These are phyloP conservation scores for Ceratobasidium sp. DNA, from an alignment of 1,284 basidiomycete genomes.

Conservation along the genomic window DNA sequence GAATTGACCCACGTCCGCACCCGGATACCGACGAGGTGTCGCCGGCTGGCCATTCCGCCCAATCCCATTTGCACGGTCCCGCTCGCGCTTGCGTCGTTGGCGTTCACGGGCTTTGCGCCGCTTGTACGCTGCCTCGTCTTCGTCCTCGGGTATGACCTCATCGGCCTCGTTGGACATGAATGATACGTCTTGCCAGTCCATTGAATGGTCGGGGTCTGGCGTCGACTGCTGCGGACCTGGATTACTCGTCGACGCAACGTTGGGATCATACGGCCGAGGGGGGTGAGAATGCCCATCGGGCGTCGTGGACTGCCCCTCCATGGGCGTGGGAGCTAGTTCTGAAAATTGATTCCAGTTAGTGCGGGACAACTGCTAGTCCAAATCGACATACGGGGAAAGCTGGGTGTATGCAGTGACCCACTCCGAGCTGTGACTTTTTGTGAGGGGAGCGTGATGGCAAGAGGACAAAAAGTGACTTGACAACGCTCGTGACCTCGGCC, in stretches of 20 bases:
- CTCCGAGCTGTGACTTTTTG: slow-evolving; percentile 29
- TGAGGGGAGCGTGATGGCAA: slow-evolving; percentile 29
- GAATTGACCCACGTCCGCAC: slow-evolving; percentile 19
- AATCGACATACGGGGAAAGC: slow-evolving; percentile 17
- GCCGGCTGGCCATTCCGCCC: slow-evolving; percentile 33
- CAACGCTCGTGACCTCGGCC: slow-evolving; percentile 18
- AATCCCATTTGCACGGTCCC: slow-evolving; percentile 58
- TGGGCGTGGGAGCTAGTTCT: slow-evolving; percentile 29
- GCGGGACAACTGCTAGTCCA: background rate
- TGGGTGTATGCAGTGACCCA: slow-evolving; percentile 37
- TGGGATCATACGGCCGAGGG: slow-evolving; percentile 29
- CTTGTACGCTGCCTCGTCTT: slow-evolving; percentile 52
- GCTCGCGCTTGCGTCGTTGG: slow-evolving; percentile 76
- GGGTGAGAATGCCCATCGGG: slow-evolving; percentile 26
- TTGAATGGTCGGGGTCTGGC: slow-evolving; percentile 25
- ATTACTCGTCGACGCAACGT: slow-evolving; percentile 16
- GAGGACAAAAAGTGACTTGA: slow-evolving; percentile 24
- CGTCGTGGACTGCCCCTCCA: slow-evolving; percentile 33
- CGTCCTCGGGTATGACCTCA: slow-evolving; percentile 30
- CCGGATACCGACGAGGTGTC: slow-evolving; percentile 29
- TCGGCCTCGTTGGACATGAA: slow-evolving; percentile 27
- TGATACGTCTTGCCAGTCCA: slow-evolving; percentile 34
- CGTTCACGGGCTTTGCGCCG: slow-evolving; percentile 81
- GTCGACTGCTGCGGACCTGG: slow-evolving; percentile 7
- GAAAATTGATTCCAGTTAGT: slow-evolving; percentile 2